Conservation (phyloP, 257 asterid species). For the Echium plantagineum region DNA sequence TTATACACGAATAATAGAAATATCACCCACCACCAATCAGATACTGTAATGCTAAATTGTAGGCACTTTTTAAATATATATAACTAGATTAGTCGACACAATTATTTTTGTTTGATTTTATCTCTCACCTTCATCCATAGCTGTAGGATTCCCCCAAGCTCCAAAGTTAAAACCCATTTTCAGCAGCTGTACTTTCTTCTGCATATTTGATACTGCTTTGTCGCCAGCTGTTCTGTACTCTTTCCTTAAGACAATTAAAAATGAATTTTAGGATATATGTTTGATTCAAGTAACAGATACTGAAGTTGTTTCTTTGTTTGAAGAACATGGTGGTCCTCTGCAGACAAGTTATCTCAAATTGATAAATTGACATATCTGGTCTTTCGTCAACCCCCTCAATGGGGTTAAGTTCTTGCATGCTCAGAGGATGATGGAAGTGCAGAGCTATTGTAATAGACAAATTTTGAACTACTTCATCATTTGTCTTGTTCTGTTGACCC, state of each 20-base stretch:
- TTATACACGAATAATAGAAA: conserved; percentile 14
- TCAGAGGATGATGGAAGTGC: conserved; percentile 47
- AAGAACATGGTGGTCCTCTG: neutral
- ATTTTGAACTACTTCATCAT: conserved; percentile 18
- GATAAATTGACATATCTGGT: neutral
- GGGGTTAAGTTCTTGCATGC: conserved; percentile 26
- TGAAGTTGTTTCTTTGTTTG: neutral
- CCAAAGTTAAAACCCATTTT: conserved; percentile 16
- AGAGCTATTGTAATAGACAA: conserved; percentile 22
- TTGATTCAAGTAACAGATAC: neutral
- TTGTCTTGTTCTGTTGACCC: conserved; percentile 26
- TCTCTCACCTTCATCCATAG: conserved; percentile 20
- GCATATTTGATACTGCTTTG: conserved; percentile 21
- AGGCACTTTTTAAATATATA: too few relatives aligned
- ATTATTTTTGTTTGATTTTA: conserved; percentile 8
- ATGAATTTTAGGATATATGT: neutral
- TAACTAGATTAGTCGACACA: neutral
- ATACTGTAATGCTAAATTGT: conserved; percentile 17
- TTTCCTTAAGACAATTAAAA: neutral
- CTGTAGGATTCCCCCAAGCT: conserved; percentile 16
- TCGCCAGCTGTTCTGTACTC: conserved; percentile 8
- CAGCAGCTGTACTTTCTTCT: conserved; percentile 11
- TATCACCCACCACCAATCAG: conserved; percentile 20
- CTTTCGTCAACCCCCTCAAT: conserved; percentile 7
- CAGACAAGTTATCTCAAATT: neutral